Base-by-base conservation (phyloP, 805 yeast species). In the Ogataea pini region DNA sequence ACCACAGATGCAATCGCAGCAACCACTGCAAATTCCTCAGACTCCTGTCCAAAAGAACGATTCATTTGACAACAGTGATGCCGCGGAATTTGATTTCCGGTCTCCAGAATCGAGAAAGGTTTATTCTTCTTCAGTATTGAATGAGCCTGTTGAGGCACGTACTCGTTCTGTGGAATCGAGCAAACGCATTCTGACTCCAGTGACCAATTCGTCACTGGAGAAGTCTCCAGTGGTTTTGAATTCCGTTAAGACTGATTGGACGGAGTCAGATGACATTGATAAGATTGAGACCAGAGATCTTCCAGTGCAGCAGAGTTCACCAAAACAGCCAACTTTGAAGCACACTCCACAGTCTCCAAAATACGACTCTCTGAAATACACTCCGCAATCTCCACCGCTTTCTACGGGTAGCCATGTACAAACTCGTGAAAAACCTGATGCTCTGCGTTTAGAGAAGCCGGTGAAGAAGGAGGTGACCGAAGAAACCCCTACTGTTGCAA, bases 71-170 rank as follows among this genome's bases (percentile, higher is more conserved):
- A 17, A 17, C 24, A 14, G 20, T 10, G 16, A 22, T 17, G 48
- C 46, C 7, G 56, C 44, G 4, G 53, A 46, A 1, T 47, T 47
- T 36, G 45, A 31, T 27, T 52, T 52, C 39, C 29, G 48, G 2
- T 41, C 52, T 4, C 56, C 56, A 4, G 51, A 34, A 19, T 47
- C 56, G 5, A 36, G 27, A 16, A 49, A 41, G 7, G 22, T n/a
- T 13, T 18, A 31, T n/a, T n/a, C 36, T 19, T 31, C 34, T 7
- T 31, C 34, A 3, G 17, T 31, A 7, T 4, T 31, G 16, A 14
- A 17, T 17, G 34, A 31, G 17, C 18, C 34, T 14, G 17, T 14
- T n/a, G 34, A 28, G 13, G 13, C 31, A 4, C n/a, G 13, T 10
- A 28, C 31, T 12, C 31, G 31, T 28, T 5, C 31, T 5, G 5